These are phyloP conservation scores for Fonsecaea monophora DNA, from an alignment of 2,329 filamentous ascomycete genomes.

Conservation along the genomic window DNA sequence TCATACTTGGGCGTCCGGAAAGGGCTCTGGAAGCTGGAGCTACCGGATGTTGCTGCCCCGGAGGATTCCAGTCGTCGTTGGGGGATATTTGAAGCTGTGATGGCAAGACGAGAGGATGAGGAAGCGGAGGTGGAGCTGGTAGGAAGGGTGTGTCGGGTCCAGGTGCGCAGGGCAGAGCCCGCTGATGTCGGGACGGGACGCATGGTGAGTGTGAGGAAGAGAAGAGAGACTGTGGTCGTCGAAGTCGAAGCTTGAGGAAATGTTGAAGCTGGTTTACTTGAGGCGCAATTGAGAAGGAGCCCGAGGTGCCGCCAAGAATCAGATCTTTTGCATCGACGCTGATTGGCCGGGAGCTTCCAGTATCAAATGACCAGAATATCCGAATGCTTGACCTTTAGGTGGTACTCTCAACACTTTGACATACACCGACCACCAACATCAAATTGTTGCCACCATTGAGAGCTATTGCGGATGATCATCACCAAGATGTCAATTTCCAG, in stretches of 20 bases:
- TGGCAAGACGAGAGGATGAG: conserved; percentile 49
- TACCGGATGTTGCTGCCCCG: conserved; percentile 44
- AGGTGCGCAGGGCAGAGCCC: conserved; percentile 70
- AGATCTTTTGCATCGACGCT: conserved; percentile 18
- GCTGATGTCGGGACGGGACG: conserved; percentile 72
- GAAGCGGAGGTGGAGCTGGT: conserved; percentile 36
- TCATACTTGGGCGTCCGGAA: conserved; percentile 53
- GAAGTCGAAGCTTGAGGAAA: conserved; percentile 26
- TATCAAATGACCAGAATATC: background rate
- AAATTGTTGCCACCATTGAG: no score
- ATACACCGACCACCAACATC: no score
- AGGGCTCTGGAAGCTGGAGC: conserved; percentile 59
- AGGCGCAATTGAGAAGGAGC: conserved; percentile 40
- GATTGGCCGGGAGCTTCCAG: conserved; percentile 18
- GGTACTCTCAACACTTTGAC: background rate
- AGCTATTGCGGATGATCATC: no score
- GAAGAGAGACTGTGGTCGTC: conserved; percentile 26
- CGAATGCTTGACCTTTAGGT: background rate
- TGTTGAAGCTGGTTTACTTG: conserved; percentile 16
- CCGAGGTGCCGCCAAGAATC: background rate
- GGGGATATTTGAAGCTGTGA: conserved; percentile 44
- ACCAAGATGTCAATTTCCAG: no score
- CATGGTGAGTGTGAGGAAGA: conserved; percentile 57
- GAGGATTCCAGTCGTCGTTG: conserved; percentile 50
- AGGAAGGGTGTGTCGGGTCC: conserved; percentile 56